Base-by-base conservation (phyloP, 2,329 filamentous ascomycete species). In the Colletotrichum eremochloae region DNA sequence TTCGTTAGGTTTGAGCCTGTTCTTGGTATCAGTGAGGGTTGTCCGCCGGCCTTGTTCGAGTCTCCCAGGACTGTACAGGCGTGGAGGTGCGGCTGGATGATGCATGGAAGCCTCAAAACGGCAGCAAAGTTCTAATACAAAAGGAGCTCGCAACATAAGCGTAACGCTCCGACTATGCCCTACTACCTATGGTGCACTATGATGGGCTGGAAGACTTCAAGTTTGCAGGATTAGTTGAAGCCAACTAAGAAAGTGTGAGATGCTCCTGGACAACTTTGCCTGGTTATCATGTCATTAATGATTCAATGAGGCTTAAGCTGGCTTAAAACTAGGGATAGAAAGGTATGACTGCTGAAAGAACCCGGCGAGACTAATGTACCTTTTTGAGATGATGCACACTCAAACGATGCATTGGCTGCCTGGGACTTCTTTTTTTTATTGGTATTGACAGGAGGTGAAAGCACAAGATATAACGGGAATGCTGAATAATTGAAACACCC, bases 11-110 rank as follows among this genome's bases (percentile, higher is more conserved):
- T 60, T 72, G 58, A 58, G 5, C 36, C 52, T 44, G 57, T 53
- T 63, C 58, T 72, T 69, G 69, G 69, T 60, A 36, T 50, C 38
- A 36, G 12, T 20, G 52, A 68, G 36, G 58, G 56, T 53, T 63
- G 36, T 38, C 48, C 42, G 20, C 18, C 8, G 48, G n/a, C 40
- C 36, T 44, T 42, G 53, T 38, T 50, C 55, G 29, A 56, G 60
- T 70, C 52, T 61, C 38, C 46, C 31, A 24, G 24, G 24, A 24
- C 24, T 24, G 24, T 24, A 24, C 24, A 24, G 24, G 24, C 24
- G 52, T 60, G 24, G 46, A 44, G 53, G 29, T 20, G 52, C 52
- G 18, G 40, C 33, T 9, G 38, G 33, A 38, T 18, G 31, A 52
- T 38, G 9, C 15, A 8, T 20, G 24, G 15, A 62, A 38, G 14